Evolutionary conservation across 345 rosid genomes (phyloP).

Genomic region (Viola odorata): DNA sequence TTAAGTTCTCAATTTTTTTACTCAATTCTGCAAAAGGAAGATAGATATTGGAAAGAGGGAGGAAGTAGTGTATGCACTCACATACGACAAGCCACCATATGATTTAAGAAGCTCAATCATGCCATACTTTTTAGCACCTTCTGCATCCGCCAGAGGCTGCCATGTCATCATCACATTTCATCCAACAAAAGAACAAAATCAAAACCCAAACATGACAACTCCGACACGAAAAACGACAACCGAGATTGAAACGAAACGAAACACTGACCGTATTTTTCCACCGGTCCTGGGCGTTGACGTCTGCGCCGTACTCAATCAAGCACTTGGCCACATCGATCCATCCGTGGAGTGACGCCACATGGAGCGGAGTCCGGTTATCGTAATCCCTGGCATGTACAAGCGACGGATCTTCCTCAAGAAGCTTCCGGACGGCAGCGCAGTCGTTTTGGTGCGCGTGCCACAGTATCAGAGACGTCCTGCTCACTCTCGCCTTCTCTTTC

Average conservation of each 20-base stretch:
- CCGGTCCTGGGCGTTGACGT: slow-evolving; percentile 98
- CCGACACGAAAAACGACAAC: slow-evolving; percentile 1
- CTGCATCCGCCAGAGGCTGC: slow-evolving; percentile 98
- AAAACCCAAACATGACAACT: neutral
- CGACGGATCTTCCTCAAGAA: slow-evolving; percentile 81
- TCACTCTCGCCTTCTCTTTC: slow-evolving; percentile 95
- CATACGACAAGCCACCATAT: slow-evolving; percentile 86
- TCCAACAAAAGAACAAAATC: neutral
- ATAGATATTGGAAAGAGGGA: neutral
- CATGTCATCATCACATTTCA: neutral
- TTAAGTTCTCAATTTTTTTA: slow-evolving; percentile 12
- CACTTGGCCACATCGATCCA: slow-evolving; percentile 90
- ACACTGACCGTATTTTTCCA: slow-evolving; percentile 92
- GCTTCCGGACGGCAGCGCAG: slow-evolving; percentile 70
- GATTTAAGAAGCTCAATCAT: slow-evolving; percentile 75
- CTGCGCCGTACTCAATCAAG: slow-evolving; percentile 81
- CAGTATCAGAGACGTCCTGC: slow-evolving; percentile 88
- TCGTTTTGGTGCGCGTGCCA: slow-evolving; percentile 99
- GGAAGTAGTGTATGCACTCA: slow-evolving; percentile 36
- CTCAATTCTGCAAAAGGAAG: neutral
- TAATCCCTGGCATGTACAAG: slow-evolving; percentile 90
- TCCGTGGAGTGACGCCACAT: slow-evolving; percentile 94
- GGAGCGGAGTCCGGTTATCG: slow-evolving; percentile 89
- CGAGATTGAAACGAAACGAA: neutral
- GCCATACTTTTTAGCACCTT: slow-evolving; percentile 77